Evolutionary conservation across 2,329 filamentous ascomycete genomes (phyloP).

Genomic region (Sarocladiaceae sp.): DNA sequence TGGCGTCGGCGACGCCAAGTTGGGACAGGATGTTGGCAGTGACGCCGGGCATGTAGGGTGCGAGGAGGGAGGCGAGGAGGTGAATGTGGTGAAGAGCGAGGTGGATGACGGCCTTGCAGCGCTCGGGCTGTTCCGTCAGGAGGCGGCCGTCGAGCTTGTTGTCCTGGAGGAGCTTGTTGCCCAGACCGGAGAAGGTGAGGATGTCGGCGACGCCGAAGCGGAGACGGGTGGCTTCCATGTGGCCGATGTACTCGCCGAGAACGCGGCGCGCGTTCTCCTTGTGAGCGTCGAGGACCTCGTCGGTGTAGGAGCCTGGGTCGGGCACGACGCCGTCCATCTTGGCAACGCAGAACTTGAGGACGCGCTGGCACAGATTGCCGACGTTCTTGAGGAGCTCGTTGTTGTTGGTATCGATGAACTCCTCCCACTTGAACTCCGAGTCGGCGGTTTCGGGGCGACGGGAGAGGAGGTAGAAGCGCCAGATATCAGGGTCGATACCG

Average conservation of each 20-base stretch:
- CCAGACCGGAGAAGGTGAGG: constrained; percentile 58
- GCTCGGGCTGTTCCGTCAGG: constrained; percentile 46
- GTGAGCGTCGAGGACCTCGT: constrained; percentile 47
- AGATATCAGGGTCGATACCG: constrained; percentile 79
- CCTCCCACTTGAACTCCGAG: constrained; percentile 82
- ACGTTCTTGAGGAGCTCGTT: constrained; percentile 75
- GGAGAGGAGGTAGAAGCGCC: constrained; percentile 85
- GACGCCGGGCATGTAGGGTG: constrained; percentile 82
- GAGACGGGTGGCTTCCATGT: constrained; percentile 66
- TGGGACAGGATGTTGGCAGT: constrained; percentile 70
- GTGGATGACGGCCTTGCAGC: constrained; percentile 57
- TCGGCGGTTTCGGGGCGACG: constrained; percentile 81
- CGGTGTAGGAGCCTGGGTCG: constrained; percentile 48
- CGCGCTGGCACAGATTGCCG: constrained; percentile 67
- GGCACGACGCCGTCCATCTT: constrained; percentile 68
- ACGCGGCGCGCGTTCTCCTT: constrained; percentile 58
- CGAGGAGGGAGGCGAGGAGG: constrained; percentile 70
- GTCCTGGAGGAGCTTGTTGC: constrained; percentile 45
- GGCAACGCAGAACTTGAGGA: constrained; percentile 70
- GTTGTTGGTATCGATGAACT: constrained; percentile 81
- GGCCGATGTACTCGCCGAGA: constrained; percentile 59
- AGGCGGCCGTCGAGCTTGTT: constrained; percentile 49
- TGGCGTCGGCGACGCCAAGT: constrained; percentile 46
- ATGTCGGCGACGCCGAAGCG: constrained; percentile 59
- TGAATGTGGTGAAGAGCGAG: constrained; percentile 79